A percentile compares a stretch with the other conserved stretches of the same genome.
Conservation (phyloP, 371 early-diverging fungal species). For the Mortierella sp. region DNA sequence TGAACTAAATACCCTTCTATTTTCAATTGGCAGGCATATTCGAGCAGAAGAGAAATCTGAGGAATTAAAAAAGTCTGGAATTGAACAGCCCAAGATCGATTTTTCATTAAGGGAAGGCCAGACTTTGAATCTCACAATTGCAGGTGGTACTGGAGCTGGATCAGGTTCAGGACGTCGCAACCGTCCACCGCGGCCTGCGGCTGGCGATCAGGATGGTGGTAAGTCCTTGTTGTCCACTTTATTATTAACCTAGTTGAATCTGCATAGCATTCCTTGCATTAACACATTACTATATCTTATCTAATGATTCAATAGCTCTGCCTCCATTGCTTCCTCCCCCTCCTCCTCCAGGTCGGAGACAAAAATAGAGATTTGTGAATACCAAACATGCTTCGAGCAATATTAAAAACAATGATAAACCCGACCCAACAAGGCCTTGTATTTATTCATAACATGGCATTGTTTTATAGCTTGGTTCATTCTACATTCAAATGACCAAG, state of each 20-base stretch:
- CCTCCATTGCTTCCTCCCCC: constrained; percentile 57
- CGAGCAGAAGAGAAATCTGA: constrained; percentile 67
- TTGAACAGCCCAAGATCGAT: constrained; percentile 75
- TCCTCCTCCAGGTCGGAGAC: constrained; percentile 53
- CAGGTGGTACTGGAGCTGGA: constrained; percentile 37
- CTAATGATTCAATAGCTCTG: constrained; percentile 3
- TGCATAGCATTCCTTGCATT: no score
- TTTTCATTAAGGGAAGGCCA: constrained; percentile 90
- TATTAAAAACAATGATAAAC: constrained; percentile 5
- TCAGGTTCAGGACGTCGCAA: constrained; percentile 30
- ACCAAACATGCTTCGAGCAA: background rate
- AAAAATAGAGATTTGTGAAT: constrained; percentile 17
- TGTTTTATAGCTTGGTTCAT: background rate
- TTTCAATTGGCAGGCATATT: constrained; percentile 63
- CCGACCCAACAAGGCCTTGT: background rate
- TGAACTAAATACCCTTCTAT: background rate
- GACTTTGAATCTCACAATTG: constrained; percentile 84
- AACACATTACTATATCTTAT: background rate
- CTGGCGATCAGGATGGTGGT: constrained; percentile 29
- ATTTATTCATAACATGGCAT: background rate
- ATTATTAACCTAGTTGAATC: background rate
- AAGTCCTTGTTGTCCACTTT: background rate
- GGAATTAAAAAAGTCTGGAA: constrained; percentile 60
- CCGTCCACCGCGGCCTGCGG: constrained; percentile 43
- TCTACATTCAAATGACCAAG: background rate